Evolutionary conservation across 768 basidiomycete species (phyloP).

Genomic region (Sporobolomyces pararoseus): DNA sequence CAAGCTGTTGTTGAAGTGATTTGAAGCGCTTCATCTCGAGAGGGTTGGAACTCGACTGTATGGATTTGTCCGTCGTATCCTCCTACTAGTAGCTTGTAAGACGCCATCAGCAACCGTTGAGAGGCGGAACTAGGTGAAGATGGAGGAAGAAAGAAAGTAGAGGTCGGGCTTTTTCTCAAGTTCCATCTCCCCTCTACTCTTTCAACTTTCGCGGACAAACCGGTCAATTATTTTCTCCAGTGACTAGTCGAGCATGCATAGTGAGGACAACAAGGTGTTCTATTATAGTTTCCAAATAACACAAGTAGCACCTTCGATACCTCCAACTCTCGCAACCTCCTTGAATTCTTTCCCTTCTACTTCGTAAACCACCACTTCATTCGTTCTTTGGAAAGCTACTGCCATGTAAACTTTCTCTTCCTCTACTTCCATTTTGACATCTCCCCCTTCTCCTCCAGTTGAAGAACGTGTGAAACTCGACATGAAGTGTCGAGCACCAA

Average conservation of each 20-base stretch:
- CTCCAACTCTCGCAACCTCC: conserved; percentile 28
- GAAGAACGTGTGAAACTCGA: neutral
- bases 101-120: neutral
- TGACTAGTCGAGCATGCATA: too few relatives aligned
- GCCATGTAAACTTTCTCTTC: conserved; percentile 18
- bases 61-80: conserved; percentile 27
- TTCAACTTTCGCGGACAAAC: too few relatives aligned
- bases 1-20: neutral
- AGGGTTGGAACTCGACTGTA: conserved; percentile 23
- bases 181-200: neutral
- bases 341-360: neutral
- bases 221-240: too few relatives aligned
- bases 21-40: neutral
- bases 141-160: neutral
- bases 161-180: conserved; percentile 1
- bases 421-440: neutral
- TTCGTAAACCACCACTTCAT: conserved; percentile 29
- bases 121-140: neutral
- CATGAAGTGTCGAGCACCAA: conserved; percentile 26
- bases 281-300: conserved; percentile 21
- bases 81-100: conserved; percentile 15
- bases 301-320: conserved; percentile 22
- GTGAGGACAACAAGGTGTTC: too few relatives aligned
- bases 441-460: too few relatives aligned
- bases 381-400: conserved; percentile 32